phyloP scores from a whole-genome alignment of 768 basidiomycete species.

The Termitomyces eurrhizus region DNA sequence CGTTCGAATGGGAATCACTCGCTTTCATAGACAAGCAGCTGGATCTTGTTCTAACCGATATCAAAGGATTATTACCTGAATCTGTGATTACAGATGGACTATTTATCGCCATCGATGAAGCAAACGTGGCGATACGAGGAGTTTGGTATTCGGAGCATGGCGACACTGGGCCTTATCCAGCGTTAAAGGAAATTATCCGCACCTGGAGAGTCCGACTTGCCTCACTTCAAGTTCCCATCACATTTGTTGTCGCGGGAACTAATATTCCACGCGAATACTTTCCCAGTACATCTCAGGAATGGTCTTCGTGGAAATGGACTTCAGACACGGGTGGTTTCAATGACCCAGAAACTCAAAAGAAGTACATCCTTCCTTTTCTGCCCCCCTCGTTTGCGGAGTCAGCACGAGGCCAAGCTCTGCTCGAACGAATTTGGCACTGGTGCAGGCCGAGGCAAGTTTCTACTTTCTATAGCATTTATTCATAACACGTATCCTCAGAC shows the following conservation, averaged over 20 bases:
- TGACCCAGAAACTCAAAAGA: neutral
- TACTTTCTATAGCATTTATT: neutral
- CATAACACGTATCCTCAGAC: neutral
- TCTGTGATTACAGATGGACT: neutral
- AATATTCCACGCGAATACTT: neutral
- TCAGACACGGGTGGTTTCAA: neutral
- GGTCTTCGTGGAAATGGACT: neutral
- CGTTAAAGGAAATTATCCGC: neutral
- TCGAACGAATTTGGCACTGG: neutral
- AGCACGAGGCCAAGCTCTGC: neutral
- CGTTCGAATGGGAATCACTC: neutral
- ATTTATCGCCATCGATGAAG: neutral
- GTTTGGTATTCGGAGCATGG: neutral
- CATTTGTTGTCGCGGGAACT: neutral
- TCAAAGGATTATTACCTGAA: neutral
- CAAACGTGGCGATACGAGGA: neutral
- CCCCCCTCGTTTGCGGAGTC: neutral
- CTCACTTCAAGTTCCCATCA: neutral
- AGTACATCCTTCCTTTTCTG: neutral
- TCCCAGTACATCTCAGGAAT: neutral
- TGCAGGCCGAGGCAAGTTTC: neutral
- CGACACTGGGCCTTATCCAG: neutral
- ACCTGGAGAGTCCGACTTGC: neutral
- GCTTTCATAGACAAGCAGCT: neutral
- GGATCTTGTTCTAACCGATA: neutral